Evolutionary conservation across 495 filamentous ascomycete genomes (phyloP).

Genomic region (Rostrohypoxylon terebratum): DNA sequence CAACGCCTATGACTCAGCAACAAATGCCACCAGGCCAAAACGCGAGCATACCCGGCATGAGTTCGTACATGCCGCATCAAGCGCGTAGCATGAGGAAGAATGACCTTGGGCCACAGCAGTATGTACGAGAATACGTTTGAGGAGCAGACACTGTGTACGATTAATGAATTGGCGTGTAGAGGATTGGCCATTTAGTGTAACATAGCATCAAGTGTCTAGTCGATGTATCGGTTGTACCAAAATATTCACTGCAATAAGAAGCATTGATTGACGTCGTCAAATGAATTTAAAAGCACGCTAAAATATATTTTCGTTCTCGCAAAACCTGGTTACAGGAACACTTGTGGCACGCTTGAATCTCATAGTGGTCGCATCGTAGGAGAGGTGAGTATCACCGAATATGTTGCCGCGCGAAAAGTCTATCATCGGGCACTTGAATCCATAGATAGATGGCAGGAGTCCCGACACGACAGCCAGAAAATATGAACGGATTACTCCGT

Average conservation of each 20-base stretch:
- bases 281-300: neutral
- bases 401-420: neutral
- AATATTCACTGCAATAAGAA: neutral
- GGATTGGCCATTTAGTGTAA: neutral
- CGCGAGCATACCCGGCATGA: constrained; percentile 25
- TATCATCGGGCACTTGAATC: neutral
- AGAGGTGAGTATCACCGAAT: neutral
- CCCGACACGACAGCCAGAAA: no score
- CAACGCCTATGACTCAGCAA: neutral
- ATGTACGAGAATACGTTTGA: constrained; percentile 33
- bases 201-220: neutral
- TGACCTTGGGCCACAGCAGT: constrained; percentile 22
- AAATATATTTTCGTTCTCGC: neutral
- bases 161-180: constrained; percentile 20
- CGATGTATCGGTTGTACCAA: neutral
- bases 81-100: constrained; percentile 13
- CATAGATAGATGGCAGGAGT: neutral
- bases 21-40: constrained; percentile 28
- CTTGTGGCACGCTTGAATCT: neutral
- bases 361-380: neutral
- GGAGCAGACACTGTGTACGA: neutral
- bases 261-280: no score
- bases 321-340: no score
- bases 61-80: constrained; percentile 30
- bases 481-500: no score